Conservation (phyloP, 306 rosid genomes). For the Mucuna pruriens region DNA sequence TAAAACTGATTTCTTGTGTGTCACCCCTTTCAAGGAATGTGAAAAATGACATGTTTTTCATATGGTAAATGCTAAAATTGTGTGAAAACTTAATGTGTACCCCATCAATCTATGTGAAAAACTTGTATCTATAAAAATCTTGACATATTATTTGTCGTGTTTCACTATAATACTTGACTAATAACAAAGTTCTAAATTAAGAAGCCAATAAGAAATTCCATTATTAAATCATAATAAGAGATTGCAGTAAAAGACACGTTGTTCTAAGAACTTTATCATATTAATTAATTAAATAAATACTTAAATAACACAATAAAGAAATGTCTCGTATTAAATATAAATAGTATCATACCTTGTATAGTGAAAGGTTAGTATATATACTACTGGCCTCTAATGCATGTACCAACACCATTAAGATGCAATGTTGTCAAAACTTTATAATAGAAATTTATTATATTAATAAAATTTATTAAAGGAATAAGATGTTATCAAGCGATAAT, state of each 20-base stretch:
- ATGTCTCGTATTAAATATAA: too few species aligned
- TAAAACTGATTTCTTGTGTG: slow-evolving; percentile 46
- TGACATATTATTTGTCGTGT: background rate
- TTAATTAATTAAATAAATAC: too few species aligned
- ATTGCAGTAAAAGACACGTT: background rate
- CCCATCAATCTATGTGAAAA: background rate
- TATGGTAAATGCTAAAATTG: slow-evolving; percentile 6
- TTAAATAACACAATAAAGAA: too few species aligned
- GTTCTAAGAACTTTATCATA: background rate
- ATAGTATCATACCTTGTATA: too few species aligned
- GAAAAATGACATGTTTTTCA: slow-evolving; percentile 43
- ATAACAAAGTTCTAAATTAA: background rate
- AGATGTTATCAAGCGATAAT: too few species aligned
- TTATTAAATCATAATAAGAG: background rate
- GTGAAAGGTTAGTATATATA: too few species aligned
- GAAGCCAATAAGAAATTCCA: background rate
- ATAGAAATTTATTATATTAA: too few species aligned
- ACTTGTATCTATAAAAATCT: too few species aligned
- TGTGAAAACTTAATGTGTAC: slow-evolving; percentile 8
- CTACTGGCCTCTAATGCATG: too few species aligned
- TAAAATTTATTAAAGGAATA: too few species aligned
- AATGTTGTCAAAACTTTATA: too few species aligned
- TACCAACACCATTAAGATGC: too few species aligned
- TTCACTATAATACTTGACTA: background rate
- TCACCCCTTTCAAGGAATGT: slow-evolving; percentile 25